Percentiles rank a stretch among this genome's conserved stretches.
These are phyloP conservation scores for Zopfia rhizophila DNA, from an alignment of 2,329 filamentous ascomycete genomes.

Conservation along the genomic window DNA sequence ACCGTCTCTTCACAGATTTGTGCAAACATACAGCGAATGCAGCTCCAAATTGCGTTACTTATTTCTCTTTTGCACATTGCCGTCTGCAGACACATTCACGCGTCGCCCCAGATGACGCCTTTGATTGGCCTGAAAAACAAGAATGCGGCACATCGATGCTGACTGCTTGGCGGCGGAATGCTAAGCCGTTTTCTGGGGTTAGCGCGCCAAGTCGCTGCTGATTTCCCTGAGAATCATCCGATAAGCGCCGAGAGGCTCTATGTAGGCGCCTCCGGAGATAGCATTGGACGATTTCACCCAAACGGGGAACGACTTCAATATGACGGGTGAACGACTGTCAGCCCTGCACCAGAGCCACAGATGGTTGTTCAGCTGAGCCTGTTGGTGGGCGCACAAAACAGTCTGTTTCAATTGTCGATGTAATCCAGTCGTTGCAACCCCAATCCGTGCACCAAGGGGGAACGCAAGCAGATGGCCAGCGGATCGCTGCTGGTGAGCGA, in stretches of 20 bases:
- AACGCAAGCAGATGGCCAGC: conserved; percentile 8
- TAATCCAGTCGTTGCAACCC: conserved; percentile 7
- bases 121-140: conserved; percentile 30
- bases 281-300: conserved; percentile 38
- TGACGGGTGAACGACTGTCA: conserved; percentile 25
- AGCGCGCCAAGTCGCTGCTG: conserved; percentile 6
- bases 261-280: conserved; percentile 35
- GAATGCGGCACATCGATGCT: background rate
- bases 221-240: conserved; percentile 34
- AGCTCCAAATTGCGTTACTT: conserved; percentile 20
- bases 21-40: conserved; percentile 24
- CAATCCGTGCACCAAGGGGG: conserved; percentile 11
- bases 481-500: conserved; percentile 11
- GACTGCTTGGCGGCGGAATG: conserved; percentile 21
- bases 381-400: conserved; percentile 22
- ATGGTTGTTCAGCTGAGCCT: conserved; percentile 20
- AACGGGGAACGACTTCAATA: conserved; percentile 29
- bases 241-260: conserved; percentile 40
- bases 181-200: conserved; percentile 25
- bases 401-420: conserved; percentile 27
- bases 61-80: conserved; percentile 25
- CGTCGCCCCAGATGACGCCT: conserved; percentile 3
- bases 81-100: too few species aligned
- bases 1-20: too few species aligned
- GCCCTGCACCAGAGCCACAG: conserved; percentile 26